Evolutionary conservation across 148 eudicot genomes (phyloP).

Genomic region (Rhododendron vialii): DNA sequence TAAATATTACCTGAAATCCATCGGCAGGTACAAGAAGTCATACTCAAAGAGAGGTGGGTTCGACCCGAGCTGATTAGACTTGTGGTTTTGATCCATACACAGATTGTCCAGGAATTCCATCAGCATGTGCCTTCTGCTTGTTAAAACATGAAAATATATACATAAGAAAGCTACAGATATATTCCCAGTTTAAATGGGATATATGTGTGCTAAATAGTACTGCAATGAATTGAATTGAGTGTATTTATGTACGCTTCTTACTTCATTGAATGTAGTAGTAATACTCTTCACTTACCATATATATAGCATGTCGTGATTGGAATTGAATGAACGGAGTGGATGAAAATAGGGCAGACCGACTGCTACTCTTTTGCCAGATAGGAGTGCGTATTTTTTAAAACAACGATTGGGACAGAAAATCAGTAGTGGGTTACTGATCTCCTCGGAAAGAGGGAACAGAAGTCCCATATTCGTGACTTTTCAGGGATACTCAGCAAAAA

Average conservation of each 20-base stretch:
- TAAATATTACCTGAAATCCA: constrained; percentile 27
- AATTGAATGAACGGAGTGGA: neutral
- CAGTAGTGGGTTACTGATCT: too few relatives aligned
- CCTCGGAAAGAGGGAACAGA: neutral
- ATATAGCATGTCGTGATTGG: too few relatives aligned
- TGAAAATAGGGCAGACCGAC: too few relatives aligned
- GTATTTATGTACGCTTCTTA: neutral
- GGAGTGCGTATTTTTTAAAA: too few relatives aligned
- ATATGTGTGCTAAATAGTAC: too few relatives aligned
- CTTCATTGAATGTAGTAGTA: too few relatives aligned
- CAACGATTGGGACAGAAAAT: too few relatives aligned
- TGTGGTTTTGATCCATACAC: constrained; percentile 9
- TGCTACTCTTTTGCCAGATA: too few relatives aligned
- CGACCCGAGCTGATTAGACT: neutral
- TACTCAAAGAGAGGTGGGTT: constrained; percentile 11
- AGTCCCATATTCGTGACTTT: neutral
- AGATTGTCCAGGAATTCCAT: constrained; percentile 19
- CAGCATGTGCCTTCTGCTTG: constrained; percentile 24
- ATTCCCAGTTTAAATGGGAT: neutral
- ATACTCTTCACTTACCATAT: too few relatives aligned
- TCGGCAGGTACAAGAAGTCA: constrained; percentile 30
- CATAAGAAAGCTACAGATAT: too few relatives aligned
- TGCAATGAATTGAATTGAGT: too few relatives aligned
- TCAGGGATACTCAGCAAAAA: neutral
- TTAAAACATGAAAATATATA: neutral